phyloP scores from a whole-genome alignment of 768 basidiomycete species.

The Lentinus tigrinus region DNA sequence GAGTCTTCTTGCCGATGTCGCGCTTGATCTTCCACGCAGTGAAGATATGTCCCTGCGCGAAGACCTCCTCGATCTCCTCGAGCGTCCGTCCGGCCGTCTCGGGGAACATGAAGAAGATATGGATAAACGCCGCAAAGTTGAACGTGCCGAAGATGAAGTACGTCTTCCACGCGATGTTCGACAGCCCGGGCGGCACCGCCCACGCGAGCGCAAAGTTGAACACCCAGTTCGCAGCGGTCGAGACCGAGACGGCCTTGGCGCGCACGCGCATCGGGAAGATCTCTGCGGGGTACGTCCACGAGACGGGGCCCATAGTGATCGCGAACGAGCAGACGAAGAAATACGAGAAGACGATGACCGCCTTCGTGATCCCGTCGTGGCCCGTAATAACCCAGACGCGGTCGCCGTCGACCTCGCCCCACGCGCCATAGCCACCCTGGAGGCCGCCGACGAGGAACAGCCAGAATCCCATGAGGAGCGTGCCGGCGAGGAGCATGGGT shows the following conservation, averaged over 20 bases:
- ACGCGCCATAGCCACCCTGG: constrained; percentile 64
- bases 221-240: constrained; percentile 48
- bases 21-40: constrained; percentile 68
- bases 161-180: constrained; percentile 68
- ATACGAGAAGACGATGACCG: constrained; percentile 76
- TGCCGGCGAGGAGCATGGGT: constrained; percentile 68
- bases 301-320: constrained; percentile 69
- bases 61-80: constrained; percentile 80
- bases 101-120: constrained; percentile 78
- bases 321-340: constrained; percentile 75
- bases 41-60: constrained; percentile 65
- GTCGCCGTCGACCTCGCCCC: constrained; percentile 46
- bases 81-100: constrained; percentile 73
- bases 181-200: constrained; percentile 71
- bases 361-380: constrained; percentile 58
- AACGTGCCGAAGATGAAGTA: constrained; percentile 80
- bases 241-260: constrained; percentile 53
- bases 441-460: constrained; percentile 76
- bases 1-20: constrained; percentile 60
- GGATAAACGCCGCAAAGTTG: constrained; percentile 65
- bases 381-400: constrained; percentile 60
- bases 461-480: constrained; percentile 72
- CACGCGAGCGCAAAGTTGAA: constrained; percentile 77
- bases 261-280: constrained; percentile 69
- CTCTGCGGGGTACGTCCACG: constrained; percentile 65